phyloP scores from a whole-genome alignment of 148 eudicot species.

The Simmondsia chinensis region DNA sequence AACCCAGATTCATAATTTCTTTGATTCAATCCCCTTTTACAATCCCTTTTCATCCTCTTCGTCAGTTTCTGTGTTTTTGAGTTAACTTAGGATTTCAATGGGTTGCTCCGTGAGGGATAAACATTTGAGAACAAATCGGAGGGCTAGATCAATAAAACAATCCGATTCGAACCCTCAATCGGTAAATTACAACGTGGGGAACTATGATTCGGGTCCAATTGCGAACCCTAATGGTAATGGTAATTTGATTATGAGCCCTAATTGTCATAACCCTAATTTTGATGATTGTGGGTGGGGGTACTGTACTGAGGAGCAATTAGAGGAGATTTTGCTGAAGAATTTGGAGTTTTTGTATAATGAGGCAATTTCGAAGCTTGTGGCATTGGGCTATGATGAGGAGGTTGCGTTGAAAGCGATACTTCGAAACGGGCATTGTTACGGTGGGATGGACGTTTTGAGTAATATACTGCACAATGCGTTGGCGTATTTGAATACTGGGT shows the following conservation, averaged over 20 bases:
- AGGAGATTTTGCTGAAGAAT: conserved; percentile 69
- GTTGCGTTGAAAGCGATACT: conserved; percentile 62
- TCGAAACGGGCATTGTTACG: conserved; percentile 81
- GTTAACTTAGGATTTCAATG: too few relatives aligned
- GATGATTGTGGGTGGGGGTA: conserved; percentile 87
- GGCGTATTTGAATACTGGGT: conserved; percentile 54
- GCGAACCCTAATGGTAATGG: conserved; percentile 24
- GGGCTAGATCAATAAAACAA: conserved; percentile 48
- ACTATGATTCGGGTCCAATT: conserved; percentile 21
- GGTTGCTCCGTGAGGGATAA: conserved; percentile 93
- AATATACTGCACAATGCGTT: conserved; percentile 75
- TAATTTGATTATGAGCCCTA: conserved; percentile 9
- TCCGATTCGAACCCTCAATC: conserved; percentile 46
- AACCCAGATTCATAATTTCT: too few relatives aligned
- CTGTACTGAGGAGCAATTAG: conserved; percentile 93
- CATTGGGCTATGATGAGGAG: conserved; percentile 80
- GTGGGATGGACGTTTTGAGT: conserved; percentile 86
- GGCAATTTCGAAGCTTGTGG: conserved; percentile 63
- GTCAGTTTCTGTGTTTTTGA: too few relatives aligned
- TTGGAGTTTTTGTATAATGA: conserved; percentile 76
- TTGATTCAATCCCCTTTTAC: too few relatives aligned
- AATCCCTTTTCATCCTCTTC: too few relatives aligned
- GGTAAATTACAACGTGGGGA: conserved; percentile 39
- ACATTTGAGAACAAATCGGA: conserved; percentile 64
- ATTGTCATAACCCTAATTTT: conserved; percentile 23